phyloP scores from a whole-genome alignment of 768 basidiomycete genomes.

The Suillus variegatus region DNA sequence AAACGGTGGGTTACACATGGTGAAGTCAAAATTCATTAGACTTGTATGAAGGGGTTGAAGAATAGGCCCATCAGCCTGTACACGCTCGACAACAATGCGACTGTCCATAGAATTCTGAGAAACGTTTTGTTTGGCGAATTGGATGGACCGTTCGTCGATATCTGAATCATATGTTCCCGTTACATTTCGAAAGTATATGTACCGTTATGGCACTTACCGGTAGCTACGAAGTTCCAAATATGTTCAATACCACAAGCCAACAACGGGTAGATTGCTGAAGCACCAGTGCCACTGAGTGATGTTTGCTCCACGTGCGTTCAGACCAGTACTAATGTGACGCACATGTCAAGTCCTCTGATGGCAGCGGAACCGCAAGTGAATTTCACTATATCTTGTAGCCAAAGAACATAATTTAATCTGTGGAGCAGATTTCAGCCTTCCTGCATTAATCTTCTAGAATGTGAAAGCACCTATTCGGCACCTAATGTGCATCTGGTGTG shows the following conservation, averaged over 20 bases:
- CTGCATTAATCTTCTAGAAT: background rate
- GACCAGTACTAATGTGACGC: conserved; percentile 21
- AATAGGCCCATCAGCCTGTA: conserved; percentile 41
- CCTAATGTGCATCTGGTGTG: conserved; percentile 37
- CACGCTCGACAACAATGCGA: conserved; percentile 50
- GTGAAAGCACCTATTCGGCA: conserved; percentile 64
- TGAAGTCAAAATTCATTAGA: conserved; percentile 59
- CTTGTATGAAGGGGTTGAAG: conserved; percentile 33
- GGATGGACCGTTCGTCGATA: conserved; percentile 63
- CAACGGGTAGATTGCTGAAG: conserved; percentile 87
- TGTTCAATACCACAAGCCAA: conserved; percentile 58
- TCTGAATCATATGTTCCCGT: conserved; percentile 45
- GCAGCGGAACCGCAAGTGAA: conserved; percentile 19
- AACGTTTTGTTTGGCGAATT: conserved; percentile 59
- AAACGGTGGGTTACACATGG: conserved; percentile 98
- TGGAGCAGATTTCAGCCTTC: background rate
- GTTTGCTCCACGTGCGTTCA: background rate
- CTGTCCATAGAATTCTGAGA: conserved; percentile 51
- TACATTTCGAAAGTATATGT: background rate
- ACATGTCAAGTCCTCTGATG: conserved; percentile 77
- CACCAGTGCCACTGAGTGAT: conserved; percentile 79
- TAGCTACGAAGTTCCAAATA: conserved; percentile 64
- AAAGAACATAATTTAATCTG: conserved; percentile 86
- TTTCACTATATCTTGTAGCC: conserved; percentile 72
- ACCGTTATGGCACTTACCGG: conserved; percentile 46